Conservation (phyloP, 129 eudicot genomes). For the Deinandra increscens region DNA sequence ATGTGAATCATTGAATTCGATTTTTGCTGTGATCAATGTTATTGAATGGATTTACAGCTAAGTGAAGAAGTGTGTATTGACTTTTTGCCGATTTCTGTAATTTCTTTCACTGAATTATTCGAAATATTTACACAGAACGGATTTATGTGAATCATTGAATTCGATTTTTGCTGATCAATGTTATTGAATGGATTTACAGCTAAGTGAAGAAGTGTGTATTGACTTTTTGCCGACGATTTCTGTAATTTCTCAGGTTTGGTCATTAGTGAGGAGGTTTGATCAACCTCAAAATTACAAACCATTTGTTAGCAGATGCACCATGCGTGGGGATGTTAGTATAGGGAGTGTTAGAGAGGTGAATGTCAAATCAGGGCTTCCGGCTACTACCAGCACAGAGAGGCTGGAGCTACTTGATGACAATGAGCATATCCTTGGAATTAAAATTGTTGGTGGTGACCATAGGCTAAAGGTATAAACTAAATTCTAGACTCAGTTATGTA, state of each 20-base stretch:
- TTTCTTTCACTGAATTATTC: too few relatives aligned
- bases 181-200: too few relatives aligned
- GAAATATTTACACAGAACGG: neutral
- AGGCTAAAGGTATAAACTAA: constrained; percentile 57
- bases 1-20: too few relatives aligned
- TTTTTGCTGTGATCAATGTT: neutral
- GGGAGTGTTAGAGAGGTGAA: constrained; percentile 79
- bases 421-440: constrained; percentile 71
- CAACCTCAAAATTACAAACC: constrained; percentile 85
- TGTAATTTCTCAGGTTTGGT: constrained; percentile 59
- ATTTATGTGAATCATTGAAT: too few relatives aligned
- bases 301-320: constrained; percentile 61
- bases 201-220: neutral
- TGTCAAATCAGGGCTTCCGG: constrained; percentile 79
- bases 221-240: neutral
- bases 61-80: neutral
- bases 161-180: too few relatives aligned
- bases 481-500: neutral
- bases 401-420: constrained; percentile 70
- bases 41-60: neutral
- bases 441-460: constrained; percentile 79
- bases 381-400: constrained; percentile 79
- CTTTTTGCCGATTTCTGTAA: neutral
- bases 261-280: constrained; percentile 78
- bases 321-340: constrained; percentile 58